Percentiles rank a stretch among this genome's conserved stretches.
phyloP scores from a whole-genome alignment of 2,329 filamentous ascomycete genomes.

The Botryotinia convoluta region DNA sequence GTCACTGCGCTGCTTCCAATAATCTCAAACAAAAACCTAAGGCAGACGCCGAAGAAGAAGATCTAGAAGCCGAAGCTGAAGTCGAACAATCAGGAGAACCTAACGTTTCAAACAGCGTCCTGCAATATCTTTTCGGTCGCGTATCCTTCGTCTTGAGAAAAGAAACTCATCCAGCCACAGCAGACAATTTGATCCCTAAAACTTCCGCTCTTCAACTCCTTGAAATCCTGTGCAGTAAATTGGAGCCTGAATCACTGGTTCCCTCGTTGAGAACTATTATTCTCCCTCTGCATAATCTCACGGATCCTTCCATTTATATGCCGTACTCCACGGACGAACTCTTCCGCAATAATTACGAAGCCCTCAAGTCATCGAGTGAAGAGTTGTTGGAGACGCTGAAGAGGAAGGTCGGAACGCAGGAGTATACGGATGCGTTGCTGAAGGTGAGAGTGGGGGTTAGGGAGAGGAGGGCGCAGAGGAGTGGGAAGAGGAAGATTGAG shows the following conservation, averaged over 20 bases:
- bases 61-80: slow-evolving; percentile 39
- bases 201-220: slow-evolving; percentile 72
- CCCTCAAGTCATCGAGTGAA: slow-evolving; percentile 67
- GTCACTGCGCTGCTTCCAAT: slow-evolving; percentile 60
- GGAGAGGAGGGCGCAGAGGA: slow-evolving; percentile 68
- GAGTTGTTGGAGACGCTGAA: slow-evolving; percentile 81
- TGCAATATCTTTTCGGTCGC: slow-evolving; percentile 76
- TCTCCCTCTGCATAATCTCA: slow-evolving; percentile 75
- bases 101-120: slow-evolving; percentile 44
- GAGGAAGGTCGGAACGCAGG: slow-evolving; percentile 76
- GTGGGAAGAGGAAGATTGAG: slow-evolving; percentile 85
- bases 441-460: slow-evolving; percentile 71
- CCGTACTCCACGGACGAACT: slow-evolving; percentile 68
- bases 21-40: slow-evolving; percentile 47
- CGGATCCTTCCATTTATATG: slow-evolving; percentile 70
- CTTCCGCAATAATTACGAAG: slow-evolving; percentile 68
- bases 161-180: slow-evolving; percentile 62
- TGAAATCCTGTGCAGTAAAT: slow-evolving; percentile 63
- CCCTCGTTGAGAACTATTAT: slow-evolving; percentile 64
- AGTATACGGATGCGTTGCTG: slow-evolving; percentile 72
- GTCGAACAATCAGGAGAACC: slow-evolving; percentile 37
- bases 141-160: slow-evolving; percentile 76
- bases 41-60: slow-evolving; percentile 42
- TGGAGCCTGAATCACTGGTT: slow-evolving; percentile 55
- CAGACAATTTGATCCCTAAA: slow-evolving; percentile 68